Evolutionary conservation across 2,329 filamentous ascomycete species (phyloP), one percentile per base, ranked within the genome.

Genomic region (Phoma sp.): DNA sequence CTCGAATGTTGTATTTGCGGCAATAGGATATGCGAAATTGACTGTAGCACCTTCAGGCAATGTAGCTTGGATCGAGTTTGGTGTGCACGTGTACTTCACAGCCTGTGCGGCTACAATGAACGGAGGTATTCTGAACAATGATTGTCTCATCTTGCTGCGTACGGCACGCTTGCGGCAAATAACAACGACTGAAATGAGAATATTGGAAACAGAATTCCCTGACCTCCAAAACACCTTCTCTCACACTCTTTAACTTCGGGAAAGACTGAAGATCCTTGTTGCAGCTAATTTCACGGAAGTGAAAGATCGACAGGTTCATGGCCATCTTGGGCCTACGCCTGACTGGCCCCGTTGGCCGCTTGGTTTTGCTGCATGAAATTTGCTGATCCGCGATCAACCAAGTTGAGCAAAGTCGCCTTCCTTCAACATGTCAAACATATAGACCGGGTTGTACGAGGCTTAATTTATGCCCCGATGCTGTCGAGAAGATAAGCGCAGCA

Each of bases 1-100:
- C 11, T 72, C 42, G 53, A 78, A 78, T 1, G 74, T 77, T n/a
- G 65, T 59, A 43, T 76, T 75, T 5, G 65, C 67, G 6, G 61
- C 53, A 7, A 77, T 36, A 7, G 57, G 47, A 14, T 63, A 61
- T 2, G 74, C 73, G 30, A 72, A 77, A 28, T 74, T 70, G 5
- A 78, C 69, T 15, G 61, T 71, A 10, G 75, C 73, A 49, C 70
- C 71, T 4, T 59, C 47, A 1, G 76, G 69, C 5, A 78, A 56
- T 21, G 69, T 57, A 23, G 65, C 53, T 29, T 73, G 66, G 23
- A 78, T 72, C 4, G 69, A 67, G 26, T 63, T 59, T 7, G 64
- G 53, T 4, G 72, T 66, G 55, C 76, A 78, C 5, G 49, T 64
- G 57, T 74, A 76, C 12, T 74, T 59, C 15, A 67, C 49, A 7